A percentile compares a stretch with the other conserved stretches of the same genome.
Conservation (phyloP, 371 early-diverging fungal genomes). For the Lichtheimia ramosa region DNA sequence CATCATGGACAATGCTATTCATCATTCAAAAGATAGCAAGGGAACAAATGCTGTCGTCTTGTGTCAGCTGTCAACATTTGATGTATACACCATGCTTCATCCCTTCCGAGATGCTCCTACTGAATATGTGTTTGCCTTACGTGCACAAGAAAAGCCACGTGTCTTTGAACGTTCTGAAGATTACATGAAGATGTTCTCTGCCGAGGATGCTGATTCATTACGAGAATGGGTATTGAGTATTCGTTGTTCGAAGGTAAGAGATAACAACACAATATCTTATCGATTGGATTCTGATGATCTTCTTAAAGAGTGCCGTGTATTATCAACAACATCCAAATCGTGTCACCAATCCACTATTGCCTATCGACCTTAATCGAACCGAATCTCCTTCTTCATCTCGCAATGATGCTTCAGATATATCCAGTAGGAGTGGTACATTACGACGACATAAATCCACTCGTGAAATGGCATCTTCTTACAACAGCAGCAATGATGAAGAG, state of each 20-base stretch:
- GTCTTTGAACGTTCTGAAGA: slow-evolving; percentile 84
- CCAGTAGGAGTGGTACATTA: slow-evolving; percentile 4
- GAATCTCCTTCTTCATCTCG: not conserved
- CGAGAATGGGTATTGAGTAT: slow-evolving; percentile 87
- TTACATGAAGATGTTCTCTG: slow-evolving; percentile 80
- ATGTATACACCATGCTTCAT: slow-evolving; percentile 72
- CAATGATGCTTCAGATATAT: not conserved
- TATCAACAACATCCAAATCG: slow-evolving; percentile 36
- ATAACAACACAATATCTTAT: not conserved
- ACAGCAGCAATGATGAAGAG: slow-evolving; percentile 7
- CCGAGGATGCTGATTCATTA: slow-evolving; percentile 70
- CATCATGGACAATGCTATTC: slow-evolving; percentile 63
- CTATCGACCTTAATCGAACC: slow-evolving; percentile 8
- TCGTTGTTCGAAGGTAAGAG: slow-evolving; percentile 70
- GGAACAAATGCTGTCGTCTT: slow-evolving; percentile 58
- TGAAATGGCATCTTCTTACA: slow-evolving; percentile 12
- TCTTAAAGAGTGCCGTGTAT: slow-evolving; percentile 31
- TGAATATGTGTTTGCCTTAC: slow-evolving; percentile 79
- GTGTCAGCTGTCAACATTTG: slow-evolving; percentile 72
- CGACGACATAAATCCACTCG: slow-evolving; percentile 44
- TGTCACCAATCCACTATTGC: slow-evolving; percentile 37
- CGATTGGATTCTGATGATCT: not conserved
- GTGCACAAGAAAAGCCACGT: slow-evolving; percentile 73
- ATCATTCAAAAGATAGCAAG: slow-evolving; percentile 72
- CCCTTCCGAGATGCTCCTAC: slow-evolving; percentile 71